Evolutionary conservation across 129 eudicot genomes (phyloP), one percentile per base, ranked within the genome.

Genomic region (Logfia minima): DNA sequence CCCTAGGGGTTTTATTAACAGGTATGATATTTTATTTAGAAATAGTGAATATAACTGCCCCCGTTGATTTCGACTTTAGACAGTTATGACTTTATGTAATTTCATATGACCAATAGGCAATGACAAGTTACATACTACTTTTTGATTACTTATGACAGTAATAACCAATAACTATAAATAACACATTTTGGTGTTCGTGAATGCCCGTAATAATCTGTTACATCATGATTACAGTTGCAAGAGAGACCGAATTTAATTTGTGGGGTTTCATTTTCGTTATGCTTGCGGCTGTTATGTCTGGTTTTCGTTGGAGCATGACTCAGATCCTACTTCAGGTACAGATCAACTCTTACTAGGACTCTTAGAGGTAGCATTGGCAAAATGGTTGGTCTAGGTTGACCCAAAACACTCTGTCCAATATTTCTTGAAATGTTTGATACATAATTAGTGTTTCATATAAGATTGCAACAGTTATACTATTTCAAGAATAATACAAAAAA

Each of bases 221-320:
- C 18, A 14, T 19, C 21, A 21, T 75, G 60, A 73, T 58, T 24
- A 31, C 88, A 94, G 98, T 94, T 83, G 97, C 97, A 76, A 87
- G 77, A 86, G 98, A 94, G 84, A 88, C 99, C 22, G 96, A 94
- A 71, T 94, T 94, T 86, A 89, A 94, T 48, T 84, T 94, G 45
- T 91, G 88, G 99, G 99, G 99, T 70, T 94, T 94, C 82, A 45
- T 87, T 41, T 91, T 94, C 81, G 99, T 94, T 60, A 94, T 91
- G 97, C 93, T 94, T 87, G 93, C 99, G 64, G 92, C 99, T 84
- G 99, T 94, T 72, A 94, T 94, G 99, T 91, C 99, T 81, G 99
- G 99, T 35, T 94, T 94, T 51, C 96, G 99, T 75, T 94, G 96
- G 99, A 84, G 90, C 75, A 94, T 94, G 99, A 91, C 97, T 73